phyloP scores from a whole-genome alignment of 2,329 filamentous ascomycete species.

The Trichoderma breve region DNA sequence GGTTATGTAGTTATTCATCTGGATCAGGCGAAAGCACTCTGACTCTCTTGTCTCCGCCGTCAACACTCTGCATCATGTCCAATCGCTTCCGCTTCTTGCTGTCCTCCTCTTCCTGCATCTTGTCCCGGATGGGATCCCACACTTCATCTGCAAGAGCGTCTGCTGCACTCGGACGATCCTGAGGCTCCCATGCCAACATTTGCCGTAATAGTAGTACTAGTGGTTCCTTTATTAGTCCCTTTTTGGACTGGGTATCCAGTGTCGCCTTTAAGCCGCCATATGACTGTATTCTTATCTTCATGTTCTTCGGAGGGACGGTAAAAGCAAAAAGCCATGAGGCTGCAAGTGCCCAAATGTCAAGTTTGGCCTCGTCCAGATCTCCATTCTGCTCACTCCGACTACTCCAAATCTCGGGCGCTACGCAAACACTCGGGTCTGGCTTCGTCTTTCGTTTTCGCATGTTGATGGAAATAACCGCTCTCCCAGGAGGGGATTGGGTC shows the following conservation, averaged over 20 bases:
- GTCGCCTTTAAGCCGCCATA: neutral
- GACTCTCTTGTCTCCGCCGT: neutral
- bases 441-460: neutral
- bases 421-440: neutral
- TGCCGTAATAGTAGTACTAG: neutral
- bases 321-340: neutral
- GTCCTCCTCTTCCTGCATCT: neutral
- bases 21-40: neutral
- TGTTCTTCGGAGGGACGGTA: neutral
- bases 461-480: neutral
- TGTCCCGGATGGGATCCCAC: neutral
- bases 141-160: neutral
- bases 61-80: neutral
- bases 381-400: too few relatives aligned
- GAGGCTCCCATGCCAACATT: neutral
- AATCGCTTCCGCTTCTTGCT: neutral
- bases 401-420: neutral
- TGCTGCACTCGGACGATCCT: neutral
- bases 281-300: neutral
- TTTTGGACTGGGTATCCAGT: neutral
- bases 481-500: neutral
- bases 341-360: neutral
- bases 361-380: neutral
- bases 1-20: neutral
- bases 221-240: neutral